Evolutionary conservation across 1,284 basidiomycete genomes (phyloP).

Genomic region (Agaricales sp.): DNA sequence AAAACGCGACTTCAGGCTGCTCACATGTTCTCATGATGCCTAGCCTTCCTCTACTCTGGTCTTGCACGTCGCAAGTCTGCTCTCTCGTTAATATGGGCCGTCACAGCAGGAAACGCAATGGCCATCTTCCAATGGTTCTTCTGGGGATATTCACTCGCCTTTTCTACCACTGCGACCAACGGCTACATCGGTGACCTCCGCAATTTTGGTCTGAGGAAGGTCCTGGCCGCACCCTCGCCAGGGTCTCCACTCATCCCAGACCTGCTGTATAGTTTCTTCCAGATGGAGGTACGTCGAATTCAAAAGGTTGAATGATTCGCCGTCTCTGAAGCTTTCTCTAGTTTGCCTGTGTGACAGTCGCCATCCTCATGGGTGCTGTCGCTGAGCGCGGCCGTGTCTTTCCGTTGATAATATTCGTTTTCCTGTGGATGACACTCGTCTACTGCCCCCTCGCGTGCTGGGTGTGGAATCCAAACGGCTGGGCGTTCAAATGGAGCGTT

Average conservation of each 20-base stretch:
- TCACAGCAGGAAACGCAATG: conserved; percentile 63
- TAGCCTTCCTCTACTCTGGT: conserved; percentile 83
- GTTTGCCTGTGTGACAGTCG: conserved; percentile 72
- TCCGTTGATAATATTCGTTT: conserved; percentile 83
- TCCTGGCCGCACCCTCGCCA: conserved; percentile 70
- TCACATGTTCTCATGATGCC: conserved; percentile 5
- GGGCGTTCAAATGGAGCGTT: conserved; percentile 87
- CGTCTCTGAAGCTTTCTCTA: too few species aligned
- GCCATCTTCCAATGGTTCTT: conserved; percentile 88
- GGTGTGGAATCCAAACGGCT: conserved; percentile 73
- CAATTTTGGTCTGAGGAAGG: conserved; percentile 60
- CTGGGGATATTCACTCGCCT: conserved; percentile 80
- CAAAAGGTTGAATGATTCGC: too few species aligned
- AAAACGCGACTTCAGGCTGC: conserved; percentile 4
- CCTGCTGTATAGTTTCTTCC: conserved; percentile 77
- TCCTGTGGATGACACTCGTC: conserved; percentile 79
- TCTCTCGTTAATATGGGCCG: conserved; percentile 60
- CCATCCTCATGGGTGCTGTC: conserved; percentile 70
- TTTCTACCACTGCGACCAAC: conserved; percentile 66
- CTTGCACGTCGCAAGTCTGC: conserved; percentile 70
- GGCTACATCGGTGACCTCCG: conserved; percentile 75
- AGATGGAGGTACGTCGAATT: conserved; percentile 76
- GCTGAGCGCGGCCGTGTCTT: conserved; percentile 85
- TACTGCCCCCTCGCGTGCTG: conserved; percentile 77
- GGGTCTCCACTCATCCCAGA: conserved; percentile 65